These are phyloP conservation scores for Curvularia sp. DNA, from an alignment of 2,329 filamentous ascomycete genomes.

Conservation along the genomic window DNA sequence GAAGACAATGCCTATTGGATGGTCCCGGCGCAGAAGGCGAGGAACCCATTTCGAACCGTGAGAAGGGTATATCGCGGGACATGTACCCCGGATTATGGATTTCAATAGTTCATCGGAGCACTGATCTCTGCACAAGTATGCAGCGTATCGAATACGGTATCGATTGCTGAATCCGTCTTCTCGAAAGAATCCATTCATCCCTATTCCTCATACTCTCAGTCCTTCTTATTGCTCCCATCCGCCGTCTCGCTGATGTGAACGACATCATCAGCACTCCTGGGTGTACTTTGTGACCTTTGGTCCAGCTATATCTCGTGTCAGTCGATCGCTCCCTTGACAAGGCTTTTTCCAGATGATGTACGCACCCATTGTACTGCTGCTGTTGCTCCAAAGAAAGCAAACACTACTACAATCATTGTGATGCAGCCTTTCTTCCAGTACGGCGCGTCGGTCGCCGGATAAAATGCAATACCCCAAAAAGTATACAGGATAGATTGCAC, in stretches of 20 bases:
- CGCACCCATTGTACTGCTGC: slow-evolving; percentile 34
- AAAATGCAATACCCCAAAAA: slow-evolving; percentile 56
- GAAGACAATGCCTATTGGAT: neutral
- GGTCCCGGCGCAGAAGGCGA: neutral
- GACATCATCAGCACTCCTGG: neutral
- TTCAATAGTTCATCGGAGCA: neutral
- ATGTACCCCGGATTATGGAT: neutral
- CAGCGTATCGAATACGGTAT: neutral
- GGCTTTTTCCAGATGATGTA: neutral
- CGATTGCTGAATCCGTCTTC: neutral
- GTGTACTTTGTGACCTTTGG: slow-evolving; percentile 1
- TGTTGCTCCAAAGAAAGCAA: slow-evolving; percentile 36
- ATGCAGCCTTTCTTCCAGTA: slow-evolving; percentile 53
- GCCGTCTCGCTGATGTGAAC: neutral
- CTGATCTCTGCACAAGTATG: too few relatives aligned
- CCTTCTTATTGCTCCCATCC: slow-evolving; percentile 1
- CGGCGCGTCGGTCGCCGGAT: slow-evolving; percentile 53
- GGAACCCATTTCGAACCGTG: neutral
- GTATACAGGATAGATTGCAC: slow-evolving; percentile 53
- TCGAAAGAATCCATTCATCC: too few relatives aligned
- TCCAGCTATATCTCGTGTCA: slow-evolving; percentile 4
- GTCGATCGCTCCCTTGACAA: neutral
- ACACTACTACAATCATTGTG: slow-evolving; percentile 45
- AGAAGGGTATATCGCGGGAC: neutral
- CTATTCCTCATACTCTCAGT: neutral